Percentiles rank a stretch among this genome's conserved stretches.
Evolutionary conservation across 2,329 filamentous ascomycete species (phyloP).

Genomic region (Cercospora janseana): DNA sequence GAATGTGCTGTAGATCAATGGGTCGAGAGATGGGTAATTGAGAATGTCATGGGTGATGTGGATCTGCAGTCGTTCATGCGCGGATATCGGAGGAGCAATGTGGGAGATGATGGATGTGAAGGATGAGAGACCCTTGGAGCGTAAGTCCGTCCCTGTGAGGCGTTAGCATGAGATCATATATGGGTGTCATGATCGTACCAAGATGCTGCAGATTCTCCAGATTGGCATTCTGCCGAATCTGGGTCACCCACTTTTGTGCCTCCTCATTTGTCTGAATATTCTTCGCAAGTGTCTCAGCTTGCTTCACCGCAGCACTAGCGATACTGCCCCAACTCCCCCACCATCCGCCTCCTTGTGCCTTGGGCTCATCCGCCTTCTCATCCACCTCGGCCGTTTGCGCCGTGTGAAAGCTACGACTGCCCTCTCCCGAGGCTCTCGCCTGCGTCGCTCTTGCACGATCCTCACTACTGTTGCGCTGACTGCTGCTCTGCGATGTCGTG

Average conservation of each 20-base stretch:
- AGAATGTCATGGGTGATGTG: constrained; percentile 96
- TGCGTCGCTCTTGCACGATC: constrained; percentile 53
- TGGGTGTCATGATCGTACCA: constrained; percentile 52
- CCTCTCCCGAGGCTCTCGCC: constrained; percentile 74
- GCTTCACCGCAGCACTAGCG: constrained; percentile 80
- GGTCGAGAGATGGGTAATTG: constrained; percentile 91
- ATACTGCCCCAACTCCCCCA: constrained; percentile 85
- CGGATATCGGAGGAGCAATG: constrained; percentile 91
- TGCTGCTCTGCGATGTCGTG: constrained; percentile 45
- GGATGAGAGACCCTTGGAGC: constrained; percentile 82
- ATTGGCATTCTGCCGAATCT: constrained; percentile 73
- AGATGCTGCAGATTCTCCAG: constrained; percentile 73
- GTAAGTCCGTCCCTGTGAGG: constrained; percentile 74
- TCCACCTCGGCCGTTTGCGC: constrained; percentile 67
- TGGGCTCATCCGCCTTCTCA: constrained; percentile 43
- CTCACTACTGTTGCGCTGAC: constrained; percentile 58
- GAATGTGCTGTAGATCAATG: constrained; percentile 87
- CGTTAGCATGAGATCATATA: constrained; percentile 9
- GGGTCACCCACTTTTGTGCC: constrained; percentile 92
- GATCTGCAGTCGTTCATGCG: constrained; percentile 93
- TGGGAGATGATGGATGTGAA: constrained; percentile 95
- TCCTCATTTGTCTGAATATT: constrained; percentile 96
- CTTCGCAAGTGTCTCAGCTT: constrained; percentile 87
- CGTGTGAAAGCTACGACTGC: constrained; percentile 66
- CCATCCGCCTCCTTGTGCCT: constrained; percentile 58